Evolutionary conservation across 768 basidiomycete species (phyloP), one percentile per base, ranked within the genome.

Genomic region (Sporobolomyces pararoseus): DNA sequence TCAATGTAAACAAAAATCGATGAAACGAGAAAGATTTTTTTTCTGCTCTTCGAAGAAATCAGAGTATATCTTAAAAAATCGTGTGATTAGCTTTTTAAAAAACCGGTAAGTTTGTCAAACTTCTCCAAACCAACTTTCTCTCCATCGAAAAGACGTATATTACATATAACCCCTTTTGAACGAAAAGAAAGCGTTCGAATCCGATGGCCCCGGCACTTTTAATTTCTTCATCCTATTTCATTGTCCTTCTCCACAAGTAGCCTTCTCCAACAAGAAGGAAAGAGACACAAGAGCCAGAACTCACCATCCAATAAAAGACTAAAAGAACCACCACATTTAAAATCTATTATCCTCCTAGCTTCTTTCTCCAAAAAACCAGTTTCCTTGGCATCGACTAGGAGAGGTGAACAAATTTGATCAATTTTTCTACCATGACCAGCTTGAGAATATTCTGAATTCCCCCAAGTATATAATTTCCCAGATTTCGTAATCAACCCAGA

Each of bases 381-480:
- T 42, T 39, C 29, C 4, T 17, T 17, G 4, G 49, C 54, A 52
- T 62, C 34, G 5, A 27, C 27, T 51, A 14, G 13, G 23, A 58
- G 44, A 16, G 68, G 68, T 10, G 51, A 23, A 23, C 21, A 21
- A n/a, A 74, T 63, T 34, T 71, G 69, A 66, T 74, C 73, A 51
- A 74, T 65, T 34, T 53, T 65, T 29, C 42, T 63, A 6, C 57
- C 62, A 57, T 74, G 73, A 6, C 67, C 42, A 2, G 58, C 69
- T 62, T 74, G 73, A 6, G n/a, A 57, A 47, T 74, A 74, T 32
- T 74, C 73, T 69, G 73, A 74, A 44, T 74, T 74, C 3, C 73
- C 73, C 69, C 69, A 74, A 0, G 49, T 62, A 47, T 42, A 74
- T 13, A 74, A 23, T n/a, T 47, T 62, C 0, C 73, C 73, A 44